Conservation (phyloP, 2,329 filamentous ascomycete species). For the Exophiala calicioides region DNA sequence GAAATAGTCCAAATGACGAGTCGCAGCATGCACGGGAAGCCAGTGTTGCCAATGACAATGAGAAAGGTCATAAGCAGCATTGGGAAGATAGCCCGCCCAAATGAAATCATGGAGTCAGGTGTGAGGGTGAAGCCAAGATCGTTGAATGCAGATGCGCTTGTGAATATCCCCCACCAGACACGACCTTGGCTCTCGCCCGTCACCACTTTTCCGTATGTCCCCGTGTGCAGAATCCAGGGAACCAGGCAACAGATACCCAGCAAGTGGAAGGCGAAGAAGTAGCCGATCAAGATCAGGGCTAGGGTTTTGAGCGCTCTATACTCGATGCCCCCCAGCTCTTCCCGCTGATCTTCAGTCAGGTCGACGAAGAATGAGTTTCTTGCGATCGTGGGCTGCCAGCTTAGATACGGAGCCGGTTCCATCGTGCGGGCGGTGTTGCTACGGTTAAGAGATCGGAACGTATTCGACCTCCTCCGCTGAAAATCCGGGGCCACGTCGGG, state of each 20-base stretch:
- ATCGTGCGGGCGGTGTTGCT: constrained; percentile 47
- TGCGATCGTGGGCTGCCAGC: constrained; percentile 87
- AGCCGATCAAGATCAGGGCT: constrained; percentile 72
- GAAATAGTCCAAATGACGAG: constrained; percentile 86
- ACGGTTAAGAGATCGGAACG: constrained; percentile 47
- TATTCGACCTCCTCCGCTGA: constrained; percentile 55
- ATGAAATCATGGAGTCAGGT: constrained; percentile 78
- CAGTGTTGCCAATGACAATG: constrained; percentile 42
- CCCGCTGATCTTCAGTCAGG: constrained; percentile 83
- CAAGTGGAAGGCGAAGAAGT: constrained; percentile 81
- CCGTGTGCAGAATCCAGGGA: constrained; percentile 73
- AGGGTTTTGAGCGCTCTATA: constrained; percentile 89
- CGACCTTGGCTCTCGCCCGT: constrained; percentile 61
- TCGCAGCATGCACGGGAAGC: constrained; percentile 62
- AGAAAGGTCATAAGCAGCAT: constrained; percentile 44
- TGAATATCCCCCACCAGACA: constrained; percentile 92
- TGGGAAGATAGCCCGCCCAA: constrained; percentile 47
- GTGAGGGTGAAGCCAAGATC: constrained; percentile 93
- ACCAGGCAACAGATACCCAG: constrained; percentile 72
- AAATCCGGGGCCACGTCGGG: constrained; percentile 22
- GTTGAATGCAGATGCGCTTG: constrained; percentile 83
- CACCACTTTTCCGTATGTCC: constrained; percentile 67
- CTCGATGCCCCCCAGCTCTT: constrained; percentile 94
- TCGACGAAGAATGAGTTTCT: constrained; percentile 92
- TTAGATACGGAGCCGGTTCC: constrained; percentile 80